phyloP scores from a whole-genome alignment of 1,284 basidiomycete genomes.

The Ganoderma meredithae region DNA sequence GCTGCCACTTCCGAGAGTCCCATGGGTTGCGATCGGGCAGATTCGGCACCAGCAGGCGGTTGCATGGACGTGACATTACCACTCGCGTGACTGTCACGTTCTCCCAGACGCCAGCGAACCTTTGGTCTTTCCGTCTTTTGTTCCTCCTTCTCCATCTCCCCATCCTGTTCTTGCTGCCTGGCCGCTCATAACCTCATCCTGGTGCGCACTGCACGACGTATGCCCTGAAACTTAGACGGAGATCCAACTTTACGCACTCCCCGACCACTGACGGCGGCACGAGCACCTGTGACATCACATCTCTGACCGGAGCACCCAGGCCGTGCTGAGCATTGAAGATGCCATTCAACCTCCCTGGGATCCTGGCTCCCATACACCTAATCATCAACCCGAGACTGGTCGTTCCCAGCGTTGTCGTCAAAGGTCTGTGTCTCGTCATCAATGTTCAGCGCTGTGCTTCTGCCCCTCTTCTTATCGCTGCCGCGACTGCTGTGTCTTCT shows the following conservation, averaged over 20 bases:
- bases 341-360: slow-evolving; percentile 82
- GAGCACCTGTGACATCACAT: not conserved
- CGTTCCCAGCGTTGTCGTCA: slow-evolving; percentile 75
- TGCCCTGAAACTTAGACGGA: too few species aligned
- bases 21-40: not conserved
- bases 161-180: not conserved
- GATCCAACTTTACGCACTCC: not conserved
- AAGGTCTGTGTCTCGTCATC: slow-evolving; percentile 58
- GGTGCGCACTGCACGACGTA: not conserved
- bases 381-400: slow-evolving; percentile 77
- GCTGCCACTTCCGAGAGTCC: too few species aligned
- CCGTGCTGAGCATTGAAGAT: slow-evolving; percentile 44
- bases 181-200: not conserved
- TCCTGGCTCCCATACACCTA: slow-evolving; percentile 78
- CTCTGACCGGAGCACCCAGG: not conserved
- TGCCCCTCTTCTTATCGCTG: not conserved
- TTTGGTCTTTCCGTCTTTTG: not conserved
- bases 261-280: not conserved
- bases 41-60: not conserved
- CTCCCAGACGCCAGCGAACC: slow-evolving; percentile 2
- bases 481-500: not conserved
- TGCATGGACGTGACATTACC: not conserved
- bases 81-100: not conserved
- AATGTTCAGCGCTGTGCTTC: not conserved
- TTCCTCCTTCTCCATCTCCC: not conserved